These are phyloP conservation scores for Athelia psychrophila DNA, from an alignment of 1,284 basidiomycete genomes.

Conservation along the genomic window DNA sequence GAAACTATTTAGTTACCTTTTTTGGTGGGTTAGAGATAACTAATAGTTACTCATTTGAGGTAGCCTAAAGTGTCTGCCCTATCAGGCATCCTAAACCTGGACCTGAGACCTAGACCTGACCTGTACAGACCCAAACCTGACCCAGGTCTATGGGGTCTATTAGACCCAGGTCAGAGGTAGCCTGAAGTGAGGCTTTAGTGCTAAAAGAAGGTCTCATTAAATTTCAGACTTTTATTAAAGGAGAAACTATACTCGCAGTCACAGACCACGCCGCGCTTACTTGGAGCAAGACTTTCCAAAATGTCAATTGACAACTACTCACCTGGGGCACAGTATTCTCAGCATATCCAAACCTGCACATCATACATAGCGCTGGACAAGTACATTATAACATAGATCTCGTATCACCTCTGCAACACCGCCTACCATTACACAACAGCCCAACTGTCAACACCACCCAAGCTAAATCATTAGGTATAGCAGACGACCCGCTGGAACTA, in stretches of 20 bases:
- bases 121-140: too few species aligned
- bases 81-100: too few species aligned
- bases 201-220: slow-evolving; percentile 25
- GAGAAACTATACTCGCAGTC: slow-evolving; percentile 18
- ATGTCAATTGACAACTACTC: slow-evolving; percentile 22
- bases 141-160: too few species aligned
- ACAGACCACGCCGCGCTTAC: slow-evolving; percentile 31
- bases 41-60: too few species aligned
- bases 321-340: slow-evolving; percentile 25
- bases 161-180: too few species aligned
- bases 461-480: not conserved
- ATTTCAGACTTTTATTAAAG: slow-evolving; percentile 27
- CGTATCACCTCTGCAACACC: slow-evolving; percentile 14
- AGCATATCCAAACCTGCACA: slow-evolving; percentile 23
- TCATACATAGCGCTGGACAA: slow-evolving; percentile 25
- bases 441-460: not conserved
- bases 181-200: slow-evolving; percentile 26
- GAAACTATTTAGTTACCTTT: too few species aligned
- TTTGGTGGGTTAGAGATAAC: too few species aligned
- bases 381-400: slow-evolving; percentile 29
- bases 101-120: too few species aligned
- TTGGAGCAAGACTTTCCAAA: slow-evolving; percentile 28
- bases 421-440: slow-evolving; percentile 1
- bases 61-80: too few species aligned
- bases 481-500: not conserved